These are phyloP conservation scores for Quercus lobata DNA, from an alignment of 331 rosid species.

Conservation along the genomic window DNA sequence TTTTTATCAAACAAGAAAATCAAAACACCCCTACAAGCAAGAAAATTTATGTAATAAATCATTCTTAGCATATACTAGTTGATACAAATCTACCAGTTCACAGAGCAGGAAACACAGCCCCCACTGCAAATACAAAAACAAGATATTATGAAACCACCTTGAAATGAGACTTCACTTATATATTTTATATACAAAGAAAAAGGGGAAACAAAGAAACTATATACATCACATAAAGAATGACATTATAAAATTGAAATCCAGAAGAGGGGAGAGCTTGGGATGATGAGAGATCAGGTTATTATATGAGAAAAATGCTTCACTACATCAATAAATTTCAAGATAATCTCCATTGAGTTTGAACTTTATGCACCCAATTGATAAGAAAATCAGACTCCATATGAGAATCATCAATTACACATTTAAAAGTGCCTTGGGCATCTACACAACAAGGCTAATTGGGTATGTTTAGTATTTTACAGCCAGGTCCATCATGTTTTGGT, in stretches of 20 bases:
- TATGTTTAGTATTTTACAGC: neutral
- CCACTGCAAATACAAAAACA: neutral
- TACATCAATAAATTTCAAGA: neutral
- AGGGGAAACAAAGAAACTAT: too few relatives aligned
- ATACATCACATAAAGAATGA: too few relatives aligned
- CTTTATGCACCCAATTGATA: neutral
- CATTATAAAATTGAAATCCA: neutral
- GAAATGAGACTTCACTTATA: too few relatives aligned
- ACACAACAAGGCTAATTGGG: neutral
- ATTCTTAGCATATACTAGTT: neutral
- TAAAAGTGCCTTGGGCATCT: neutral
- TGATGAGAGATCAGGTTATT: neutral
- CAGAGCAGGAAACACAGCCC: neutral
- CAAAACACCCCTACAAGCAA: slow-evolving; percentile 17
- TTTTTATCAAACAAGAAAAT: slow-evolving; percentile 20
- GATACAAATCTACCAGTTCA: neutral
- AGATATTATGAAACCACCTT: neutral
- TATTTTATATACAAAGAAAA: too few relatives aligned
- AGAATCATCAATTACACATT: neutral
- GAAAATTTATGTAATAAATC: slow-evolving; percentile 4
- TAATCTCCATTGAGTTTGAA: neutral
- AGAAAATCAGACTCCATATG: neutral
- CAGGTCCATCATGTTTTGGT: neutral
- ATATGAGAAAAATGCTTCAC: neutral
- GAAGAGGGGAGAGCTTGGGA: neutral